Evolutionary conservation across 2,329 filamentous ascomycete species (phyloP).

Genomic region (Ophiostoma australiae): DNA sequence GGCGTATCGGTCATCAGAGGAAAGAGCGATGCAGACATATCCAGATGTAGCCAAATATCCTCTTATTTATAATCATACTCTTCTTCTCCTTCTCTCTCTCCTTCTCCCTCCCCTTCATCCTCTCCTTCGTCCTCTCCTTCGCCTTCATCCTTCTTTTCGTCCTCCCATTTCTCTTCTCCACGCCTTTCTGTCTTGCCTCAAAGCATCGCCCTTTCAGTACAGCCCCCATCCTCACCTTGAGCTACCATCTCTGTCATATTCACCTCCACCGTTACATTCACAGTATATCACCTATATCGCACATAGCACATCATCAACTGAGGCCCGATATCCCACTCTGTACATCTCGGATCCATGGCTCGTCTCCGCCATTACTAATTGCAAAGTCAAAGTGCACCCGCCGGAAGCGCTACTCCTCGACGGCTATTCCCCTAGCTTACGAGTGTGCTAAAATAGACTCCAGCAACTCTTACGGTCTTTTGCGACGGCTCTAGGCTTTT

Average conservation of each 20-base stretch:
- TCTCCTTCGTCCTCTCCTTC: neutral
- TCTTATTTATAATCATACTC: neutral
- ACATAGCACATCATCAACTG: neutral
- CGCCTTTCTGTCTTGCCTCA: neutral
- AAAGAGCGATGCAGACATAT: neutral
- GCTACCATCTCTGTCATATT: neutral
- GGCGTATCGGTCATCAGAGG: neutral
- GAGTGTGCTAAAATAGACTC: neutral
- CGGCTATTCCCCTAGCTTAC: slow-evolving; percentile 10
- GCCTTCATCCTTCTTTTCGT: neutral
- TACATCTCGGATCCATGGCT: slow-evolving; percentile 17
- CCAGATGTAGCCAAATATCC: neutral
- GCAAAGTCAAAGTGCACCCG: slow-evolving; percentile 5
- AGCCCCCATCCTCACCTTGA: neutral
- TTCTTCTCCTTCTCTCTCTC: neutral
- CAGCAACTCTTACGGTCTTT: neutral
- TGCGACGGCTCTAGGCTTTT: slow-evolving; percentile 1
- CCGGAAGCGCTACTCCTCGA: slow-evolving; percentile 18
- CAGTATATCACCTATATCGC: neutral
- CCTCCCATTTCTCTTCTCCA: neutral
- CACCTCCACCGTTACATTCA: neutral
- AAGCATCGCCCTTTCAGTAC: no score
- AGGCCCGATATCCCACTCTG: neutral
- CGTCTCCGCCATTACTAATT: slow-evolving; percentile 22
- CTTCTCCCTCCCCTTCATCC: neutral